Conservation (phyloP, 495 filamentous ascomycete species). For the Xylaria grammica region DNA sequence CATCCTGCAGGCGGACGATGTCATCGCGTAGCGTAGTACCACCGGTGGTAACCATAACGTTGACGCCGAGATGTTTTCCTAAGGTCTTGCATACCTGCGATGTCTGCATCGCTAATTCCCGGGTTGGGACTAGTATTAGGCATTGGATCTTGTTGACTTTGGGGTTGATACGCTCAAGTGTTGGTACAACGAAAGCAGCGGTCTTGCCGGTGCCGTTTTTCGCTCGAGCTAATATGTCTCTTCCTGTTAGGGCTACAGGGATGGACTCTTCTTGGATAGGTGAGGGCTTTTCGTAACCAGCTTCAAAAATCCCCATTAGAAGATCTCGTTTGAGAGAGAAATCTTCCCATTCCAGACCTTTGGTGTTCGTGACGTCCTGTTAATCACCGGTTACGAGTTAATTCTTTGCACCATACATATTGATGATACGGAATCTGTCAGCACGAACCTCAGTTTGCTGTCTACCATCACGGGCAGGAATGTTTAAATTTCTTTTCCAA, state of each 20-base stretch:
- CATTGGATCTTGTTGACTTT: conserved; percentile 95
- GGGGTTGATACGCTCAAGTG: conserved; percentile 92
- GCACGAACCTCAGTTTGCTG: conserved; percentile 85
- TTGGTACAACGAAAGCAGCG: conserved; percentile 95
- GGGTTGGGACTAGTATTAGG: conserved; percentile 92
- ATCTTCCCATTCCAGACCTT: conserved; percentile 96
- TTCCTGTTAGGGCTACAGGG: conserved; percentile 90
- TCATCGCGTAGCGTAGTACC: conserved; percentile 95
- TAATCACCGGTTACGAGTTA: conserved; percentile 24
- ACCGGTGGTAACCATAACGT: conserved; percentile 99
- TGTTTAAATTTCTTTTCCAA: conserved; percentile 80
- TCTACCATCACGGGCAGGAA: conserved; percentile 81
- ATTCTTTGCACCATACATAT: conserved; percentile 21
- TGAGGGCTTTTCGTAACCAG: conserved; percentile 97
- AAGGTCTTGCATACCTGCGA: conserved; percentile 99
- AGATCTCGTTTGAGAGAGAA: conserved; percentile 92
- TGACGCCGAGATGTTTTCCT: conserved; percentile 93
- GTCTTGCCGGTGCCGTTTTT: conserved; percentile 99
- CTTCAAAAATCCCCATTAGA: conserved; percentile 98
- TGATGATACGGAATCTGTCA: conserved; percentile 29
- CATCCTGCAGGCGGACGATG: conserved; percentile 90
- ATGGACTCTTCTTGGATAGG: conserved; percentile 99
- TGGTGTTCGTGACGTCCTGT: conserved; percentile 96
- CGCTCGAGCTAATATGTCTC: conserved; percentile 93
- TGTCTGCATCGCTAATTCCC: conserved; percentile 98